phyloP scores from a whole-genome alignment of 106 monocot species.

The Ottelia alismoides region DNA sequence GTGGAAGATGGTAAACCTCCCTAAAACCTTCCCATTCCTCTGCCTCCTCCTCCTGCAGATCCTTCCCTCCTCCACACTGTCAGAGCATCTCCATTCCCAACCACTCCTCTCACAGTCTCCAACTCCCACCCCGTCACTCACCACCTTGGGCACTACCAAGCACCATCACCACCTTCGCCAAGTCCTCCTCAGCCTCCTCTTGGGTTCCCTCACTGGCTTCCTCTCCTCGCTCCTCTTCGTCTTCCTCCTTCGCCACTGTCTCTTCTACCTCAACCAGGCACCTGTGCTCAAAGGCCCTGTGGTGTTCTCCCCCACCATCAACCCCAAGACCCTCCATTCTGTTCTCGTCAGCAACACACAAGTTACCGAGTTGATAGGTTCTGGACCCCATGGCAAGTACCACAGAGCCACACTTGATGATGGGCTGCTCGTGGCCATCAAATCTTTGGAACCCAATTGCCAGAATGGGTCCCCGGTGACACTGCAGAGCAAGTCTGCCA shows the following conservation, averaged over 20 bases:
- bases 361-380: slow-evolving; percentile 22
- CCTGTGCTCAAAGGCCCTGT: slow-evolving; percentile 79
- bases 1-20: no score
- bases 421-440: slow-evolving; percentile 46
- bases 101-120: slow-evolving; percentile 31
- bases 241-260: slow-evolving; percentile 40
- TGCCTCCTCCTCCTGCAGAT: background rate
- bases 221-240: slow-evolving; percentile 41
- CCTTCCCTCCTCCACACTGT: background rate
- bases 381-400: slow-evolving; percentile 35
- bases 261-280: slow-evolving; percentile 46
- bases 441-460: slow-evolving; percentile 28
- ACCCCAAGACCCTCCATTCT: slow-evolving; percentile 46
- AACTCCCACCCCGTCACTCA: slow-evolving; percentile 17
- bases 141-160: slow-evolving; percentile 7
- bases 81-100: slow-evolving; percentile 20
- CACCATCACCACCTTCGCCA: slow-evolving; percentile 19
- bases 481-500: slow-evolving; percentile 19
- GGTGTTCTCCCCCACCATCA: slow-evolving; percentile 57
- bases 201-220: slow-evolving; percentile 68
- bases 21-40: no score
- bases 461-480: background rate
- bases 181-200: slow-evolving; percentile 52
- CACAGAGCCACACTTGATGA: slow-evolving; percentile 33
- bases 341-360: slow-evolving; percentile 17